Base-by-base conservation (phyloP, 352 stramenopile species). In the Pythium aquatile region DNA sequence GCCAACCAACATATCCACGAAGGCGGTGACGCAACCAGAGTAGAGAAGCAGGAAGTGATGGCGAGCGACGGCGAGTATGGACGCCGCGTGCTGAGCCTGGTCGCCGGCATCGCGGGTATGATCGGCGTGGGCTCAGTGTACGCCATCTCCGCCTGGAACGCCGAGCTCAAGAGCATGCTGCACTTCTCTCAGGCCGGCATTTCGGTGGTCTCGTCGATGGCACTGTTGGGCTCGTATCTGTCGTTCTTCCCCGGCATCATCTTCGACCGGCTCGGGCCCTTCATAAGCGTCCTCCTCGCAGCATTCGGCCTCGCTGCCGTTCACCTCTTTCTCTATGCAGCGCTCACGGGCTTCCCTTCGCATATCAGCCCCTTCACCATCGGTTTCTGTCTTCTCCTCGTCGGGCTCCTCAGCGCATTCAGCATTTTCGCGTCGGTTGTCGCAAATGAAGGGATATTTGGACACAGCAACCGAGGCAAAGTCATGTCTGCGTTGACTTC, bases 111-210 rank as follows among this genome's bases (percentile, higher is more conserved):
- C 59, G 57, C 80, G 29, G 69, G 88, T 33, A 92, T 93, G 78
- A 72, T 90, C 26, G 81, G 83, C 7, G 77, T 93, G 14, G 86
- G 86, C 9, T 93, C 83, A 9, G 78, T 85, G 33, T 93, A 95
- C 67, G 82, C 83, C 16, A 79, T 95, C 28, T 93, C 86, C 3
- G 76, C 82, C 8, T 95, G 86, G 86, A 95, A 95, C 39, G 83
- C 80, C 29, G 69, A 95, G 70, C 83, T 95, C 55, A 93, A 93
- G 73, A 78, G 66, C 46, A 68, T 87, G 44, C 67, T 95, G 51
- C 74, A 87, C 35, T 91, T 84, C 59, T 90, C 84, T 17, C 84
- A 93, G 57, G 67, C 75, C 3, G 83, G 81, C 2, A 95, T 95
- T 61, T 85, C 84, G 5, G 78, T 73, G 17, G 81, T 95, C 20